Conservation (phyloP, 2,329 filamentous ascomycete species). For the Monilinia aucupariae region DNA sequence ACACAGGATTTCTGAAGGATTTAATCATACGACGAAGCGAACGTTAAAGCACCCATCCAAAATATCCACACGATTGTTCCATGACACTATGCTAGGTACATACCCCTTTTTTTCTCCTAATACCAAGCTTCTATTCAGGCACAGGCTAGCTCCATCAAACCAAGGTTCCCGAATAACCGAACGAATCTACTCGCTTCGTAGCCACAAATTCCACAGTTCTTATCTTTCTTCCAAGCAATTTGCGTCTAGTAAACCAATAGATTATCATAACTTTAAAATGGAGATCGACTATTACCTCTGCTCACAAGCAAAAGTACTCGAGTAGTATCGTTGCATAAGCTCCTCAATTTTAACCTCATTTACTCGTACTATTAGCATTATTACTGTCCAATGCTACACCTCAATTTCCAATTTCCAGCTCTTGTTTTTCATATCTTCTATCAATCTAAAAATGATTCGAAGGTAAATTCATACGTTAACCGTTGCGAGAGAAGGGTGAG, state of each 20-base stretch:
- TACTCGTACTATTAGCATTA: not conserved
- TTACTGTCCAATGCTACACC: not conserved
- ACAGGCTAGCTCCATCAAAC: not conserved
- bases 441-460: not conserved
- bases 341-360: conserved; percentile 11
- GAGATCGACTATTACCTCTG: not conserved
- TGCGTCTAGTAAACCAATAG: conserved; percentile 8
- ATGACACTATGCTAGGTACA: not conserved
- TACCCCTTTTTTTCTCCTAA: not conserved
- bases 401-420: not conserved
- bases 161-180: not conserved
- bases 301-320: not conserved
- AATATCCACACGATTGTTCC: not conserved
- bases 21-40: not conserved
- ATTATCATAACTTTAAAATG: not conserved
- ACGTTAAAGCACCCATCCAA: not conserved
- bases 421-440: not conserved
- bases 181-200: conserved; percentile 1
- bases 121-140: not conserved
- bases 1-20: not conserved
- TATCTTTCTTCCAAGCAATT: not conserved
- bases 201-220: conserved; percentile 6
- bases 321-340: not conserved
- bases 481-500: not conserved
- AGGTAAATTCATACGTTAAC: not conserved